Evolutionary conservation across 768 basidiomycete species (phyloP).

Genomic region (Cubamyces lactineus): DNA sequence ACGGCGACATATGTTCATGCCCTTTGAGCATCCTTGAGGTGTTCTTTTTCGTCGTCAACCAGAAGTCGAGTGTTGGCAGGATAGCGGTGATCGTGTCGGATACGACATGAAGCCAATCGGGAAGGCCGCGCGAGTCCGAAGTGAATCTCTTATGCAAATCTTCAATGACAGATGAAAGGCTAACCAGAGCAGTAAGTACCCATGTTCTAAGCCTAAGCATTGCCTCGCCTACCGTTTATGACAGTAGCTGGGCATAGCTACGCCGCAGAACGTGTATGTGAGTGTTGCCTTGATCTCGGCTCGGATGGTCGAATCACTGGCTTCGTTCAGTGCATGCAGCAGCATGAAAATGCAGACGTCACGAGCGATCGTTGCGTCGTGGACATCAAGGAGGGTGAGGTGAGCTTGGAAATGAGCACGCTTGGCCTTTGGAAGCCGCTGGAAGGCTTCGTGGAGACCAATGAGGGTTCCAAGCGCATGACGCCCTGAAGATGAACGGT

Average conservation of each 20-base stretch:
- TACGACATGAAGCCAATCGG: conserved; percentile 4
- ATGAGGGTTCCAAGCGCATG: too few species aligned
- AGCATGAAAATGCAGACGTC: too few species aligned
- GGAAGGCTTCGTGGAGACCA: too few species aligned
- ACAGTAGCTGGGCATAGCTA: conserved; percentile 11
- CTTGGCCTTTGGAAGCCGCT: too few species aligned
- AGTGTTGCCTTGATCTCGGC: conserved; percentile 17
- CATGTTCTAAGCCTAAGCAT: background rate
- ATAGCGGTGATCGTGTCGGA: background rate
- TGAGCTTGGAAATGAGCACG: too few species aligned
- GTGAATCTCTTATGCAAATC: background rate
- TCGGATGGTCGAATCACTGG: conserved; percentile 5
- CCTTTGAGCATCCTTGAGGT: background rate
- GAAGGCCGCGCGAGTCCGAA: background rate
- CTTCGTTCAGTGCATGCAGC: background rate
- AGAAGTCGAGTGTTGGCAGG: conserved; percentile 7
- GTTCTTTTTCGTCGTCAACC: background rate
- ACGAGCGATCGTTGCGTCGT: too few species aligned
- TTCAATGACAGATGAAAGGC: background rate
- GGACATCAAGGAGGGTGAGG: too few species aligned
- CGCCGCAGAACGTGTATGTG: conserved; percentile 13
- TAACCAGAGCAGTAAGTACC: background rate
- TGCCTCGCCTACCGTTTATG: conserved; percentile 1
- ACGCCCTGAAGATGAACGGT: too few species aligned
- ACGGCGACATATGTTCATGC: background rate